A percentile compares a stretch with the other conserved stretches of the same genome.
Conservation (phyloP, 2,329 filamentous ascomycete species). For the Pestalotiopsis sp. region DNA sequence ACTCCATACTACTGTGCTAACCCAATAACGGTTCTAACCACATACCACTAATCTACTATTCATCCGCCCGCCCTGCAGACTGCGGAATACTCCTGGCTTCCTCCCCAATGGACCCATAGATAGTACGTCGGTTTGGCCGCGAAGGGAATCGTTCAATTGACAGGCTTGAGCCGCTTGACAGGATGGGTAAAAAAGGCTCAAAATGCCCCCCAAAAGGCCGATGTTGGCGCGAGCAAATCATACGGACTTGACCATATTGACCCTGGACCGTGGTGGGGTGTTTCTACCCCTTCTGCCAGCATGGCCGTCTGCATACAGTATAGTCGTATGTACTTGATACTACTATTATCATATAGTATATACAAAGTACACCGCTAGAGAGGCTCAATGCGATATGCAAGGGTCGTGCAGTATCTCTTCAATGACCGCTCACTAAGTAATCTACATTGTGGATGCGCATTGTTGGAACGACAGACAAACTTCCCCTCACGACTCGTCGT, state of each 20-base stretch:
- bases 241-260: background rate
- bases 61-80: background rate
- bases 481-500: background rate
- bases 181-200: background rate
- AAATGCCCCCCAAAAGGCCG: background rate
- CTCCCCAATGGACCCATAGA: background rate
- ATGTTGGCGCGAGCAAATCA: constrained; percentile 1
- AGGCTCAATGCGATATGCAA: background rate
- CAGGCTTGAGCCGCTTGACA: background rate
- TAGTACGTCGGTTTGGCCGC: background rate
- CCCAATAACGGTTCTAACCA: background rate
- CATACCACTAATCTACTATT: background rate
- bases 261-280: background rate
- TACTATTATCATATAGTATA: background rate
- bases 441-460: background rate
- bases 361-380: background rate
- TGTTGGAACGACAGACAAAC: background rate
- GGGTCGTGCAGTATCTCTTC: background rate
- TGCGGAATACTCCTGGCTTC: background rate
- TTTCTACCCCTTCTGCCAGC: background rate
- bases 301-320: background rate
- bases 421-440: background rate
- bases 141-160: background rate
- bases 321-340: background rate
- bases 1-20: background rate